These are phyloP conservation scores for Gnomoniopsis smithogilvyi DNA, from an alignment of 2,329 filamentous ascomycete species.

Conservation along the genomic window DNA sequence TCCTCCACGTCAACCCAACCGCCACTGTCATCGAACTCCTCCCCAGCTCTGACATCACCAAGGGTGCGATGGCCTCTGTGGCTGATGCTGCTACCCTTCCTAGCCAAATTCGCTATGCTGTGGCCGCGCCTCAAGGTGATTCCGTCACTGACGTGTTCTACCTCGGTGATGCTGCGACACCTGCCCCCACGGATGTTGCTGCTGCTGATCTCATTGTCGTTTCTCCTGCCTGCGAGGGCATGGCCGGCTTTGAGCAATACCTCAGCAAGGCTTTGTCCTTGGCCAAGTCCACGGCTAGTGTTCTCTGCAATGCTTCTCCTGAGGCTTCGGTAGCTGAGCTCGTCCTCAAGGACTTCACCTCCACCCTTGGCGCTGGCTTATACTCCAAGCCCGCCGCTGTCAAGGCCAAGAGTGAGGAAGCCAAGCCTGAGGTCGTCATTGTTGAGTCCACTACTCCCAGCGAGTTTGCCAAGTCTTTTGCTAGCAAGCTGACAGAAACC, in stretches of 20 bases:
- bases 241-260: not conserved
- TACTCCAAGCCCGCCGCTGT: conserved; percentile 6
- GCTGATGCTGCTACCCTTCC: conserved; percentile 3
- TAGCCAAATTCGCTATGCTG: conserved; percentile 13
- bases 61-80: conserved; percentile 1
- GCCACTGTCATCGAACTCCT: conserved; percentile 11
- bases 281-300: conserved; percentile 3
- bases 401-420: conserved; percentile 6
- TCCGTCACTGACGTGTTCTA: conserved; percentile 10
- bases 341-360: conserved; percentile 4
- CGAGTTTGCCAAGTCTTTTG: not conserved
- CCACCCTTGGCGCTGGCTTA: conserved; percentile 5
- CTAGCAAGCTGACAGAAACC: conserved; percentile 8
- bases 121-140: conserved; percentile 2
- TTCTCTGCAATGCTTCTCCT: not conserved
- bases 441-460: conserved; percentile 3
- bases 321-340: not conserved
- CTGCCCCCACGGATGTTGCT: conserved; percentile 3
- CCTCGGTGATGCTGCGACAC: conserved; percentile 1
- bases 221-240: conserved; percentile 3
- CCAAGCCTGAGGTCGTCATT: conserved; percentile 10
- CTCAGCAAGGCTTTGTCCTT: conserved; percentile 3
- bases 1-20: conserved; percentile 11
- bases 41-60: not conserved
- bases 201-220: conserved; percentile 9